Evolutionary conservation across 345 rosid genomes (phyloP), one percentile per base, ranked within the genome.

Genomic region (Gossypium raimondii): DNA sequence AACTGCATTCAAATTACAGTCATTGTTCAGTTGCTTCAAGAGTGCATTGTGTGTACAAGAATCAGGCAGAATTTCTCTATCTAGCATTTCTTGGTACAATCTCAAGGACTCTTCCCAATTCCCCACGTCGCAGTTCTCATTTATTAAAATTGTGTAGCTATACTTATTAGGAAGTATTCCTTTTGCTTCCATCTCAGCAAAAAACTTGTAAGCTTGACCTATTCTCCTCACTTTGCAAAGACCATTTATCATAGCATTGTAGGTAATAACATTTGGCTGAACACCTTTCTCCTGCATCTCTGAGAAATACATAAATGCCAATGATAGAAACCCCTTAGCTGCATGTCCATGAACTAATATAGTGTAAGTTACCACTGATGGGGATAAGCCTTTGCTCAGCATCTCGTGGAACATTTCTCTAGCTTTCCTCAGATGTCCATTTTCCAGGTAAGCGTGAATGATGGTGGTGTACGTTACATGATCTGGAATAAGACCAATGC

Each of bases 71-170:
- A 91, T 81, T 44, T 81, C 82, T 81, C 78, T 86, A 74, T 81
- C 87, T 61, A 92, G 81, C 97, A 92, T 89, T 77, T 92, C 84
- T 76, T 80, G 81, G 79, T 89, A 89, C 81, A 92, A 80, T 80
- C 83, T 86, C 67, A 89, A 78, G 66, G 88, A 89, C 81, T 83
- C 91, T 75, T 83, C 80, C 92, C 90, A 88, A 57, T 87, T 78
- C 3, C 86, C 87, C 1, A 65, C 73, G 56, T 87, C 78, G 70
- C 85, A 80, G 81, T 84, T 76, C 80, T 75, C 87, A 81, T 78
- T 87, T 78, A 89, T 88, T 68, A 91, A 85, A 78, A 91, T 91
- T 27, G 97, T 89, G 82, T 87, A 91, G 81, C 86, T 89, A 82
- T 87, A 88, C 80, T 82, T 87, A 69, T 89, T 89, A 74, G 94